Evolutionary conservation across 495 filamentous ascomycete species (phyloP).

Genomic region (Neurospora intermedia): DNA sequence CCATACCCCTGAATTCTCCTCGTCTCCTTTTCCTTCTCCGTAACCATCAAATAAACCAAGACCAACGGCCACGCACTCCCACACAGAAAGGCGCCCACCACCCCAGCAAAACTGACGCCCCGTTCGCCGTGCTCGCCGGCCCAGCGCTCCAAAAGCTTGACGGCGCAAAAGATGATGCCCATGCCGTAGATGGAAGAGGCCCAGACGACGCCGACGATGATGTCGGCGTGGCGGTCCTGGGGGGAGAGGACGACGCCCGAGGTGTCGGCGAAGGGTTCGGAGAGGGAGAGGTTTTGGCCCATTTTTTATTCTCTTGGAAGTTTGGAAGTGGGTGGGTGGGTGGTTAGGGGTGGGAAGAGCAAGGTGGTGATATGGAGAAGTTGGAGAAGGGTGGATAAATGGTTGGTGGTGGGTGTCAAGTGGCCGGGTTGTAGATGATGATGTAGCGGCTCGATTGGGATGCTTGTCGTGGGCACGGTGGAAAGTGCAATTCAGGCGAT

Average conservation of each 20-base stretch:
- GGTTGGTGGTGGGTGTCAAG: no score
- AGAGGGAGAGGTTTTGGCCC: constrained; percentile 23
- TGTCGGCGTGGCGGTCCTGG: constrained; percentile 14
- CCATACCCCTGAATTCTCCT: neutral
- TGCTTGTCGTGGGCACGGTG: no score
- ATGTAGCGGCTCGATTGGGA: no score
- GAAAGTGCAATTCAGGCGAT: no score
- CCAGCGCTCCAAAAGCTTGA: constrained; percentile 24
- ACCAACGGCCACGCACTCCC: neutral
- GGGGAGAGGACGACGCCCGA: constrained; percentile 14
- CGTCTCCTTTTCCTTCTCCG: neutral
- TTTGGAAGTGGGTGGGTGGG: no score
- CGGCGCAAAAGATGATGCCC: constrained; percentile 25
- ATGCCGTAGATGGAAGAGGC: constrained; percentile 20
- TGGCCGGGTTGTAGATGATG: no score
- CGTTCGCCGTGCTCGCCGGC: constrained; percentile 17
- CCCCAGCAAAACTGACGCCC: neutral
- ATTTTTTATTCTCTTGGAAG: constrained; percentile 2
- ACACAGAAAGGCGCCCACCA: neutral
- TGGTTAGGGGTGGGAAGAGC: no score
- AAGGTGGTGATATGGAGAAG: no score
- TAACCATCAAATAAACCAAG: neutral
- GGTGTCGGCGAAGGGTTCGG: constrained; percentile 18
- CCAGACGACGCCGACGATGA: constrained; percentile 25
- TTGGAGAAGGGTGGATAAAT: no score